Conservation (phyloP, 2,329 filamentous ascomycete species). For the Ceratocystiopsis minuta region DNA sequence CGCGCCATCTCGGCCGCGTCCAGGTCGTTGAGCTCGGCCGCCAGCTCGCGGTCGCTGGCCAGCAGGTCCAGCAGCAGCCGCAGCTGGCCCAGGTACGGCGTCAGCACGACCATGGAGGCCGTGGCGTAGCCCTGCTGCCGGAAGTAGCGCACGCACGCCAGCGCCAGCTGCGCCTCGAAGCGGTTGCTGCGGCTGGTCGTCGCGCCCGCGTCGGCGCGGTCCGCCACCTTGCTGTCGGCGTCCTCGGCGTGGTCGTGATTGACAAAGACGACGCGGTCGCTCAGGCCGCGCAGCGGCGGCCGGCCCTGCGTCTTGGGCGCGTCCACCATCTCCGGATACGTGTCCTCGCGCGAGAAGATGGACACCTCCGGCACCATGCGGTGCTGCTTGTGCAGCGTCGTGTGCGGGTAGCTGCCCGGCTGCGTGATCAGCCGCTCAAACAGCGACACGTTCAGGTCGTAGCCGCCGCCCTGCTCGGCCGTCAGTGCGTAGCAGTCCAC, state of each 20-base stretch:
- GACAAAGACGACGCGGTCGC: conserved; percentile 39
- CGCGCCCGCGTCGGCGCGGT: too few species aligned
- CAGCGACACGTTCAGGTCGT: conserved; percentile 35
- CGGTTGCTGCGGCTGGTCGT: conserved; percentile 23
- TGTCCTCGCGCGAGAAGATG: conserved; percentile 32
- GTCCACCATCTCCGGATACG: conserved; percentile 41
- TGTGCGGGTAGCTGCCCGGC: too few species aligned
- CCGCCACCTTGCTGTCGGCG: too few species aligned
- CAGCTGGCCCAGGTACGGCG: conserved; percentile 43
- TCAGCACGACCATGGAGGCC: conserved; percentile 52
- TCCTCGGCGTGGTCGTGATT: conserved; percentile 35
- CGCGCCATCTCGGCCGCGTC: conserved; percentile 15
- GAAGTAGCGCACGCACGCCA: conserved; percentile 45
- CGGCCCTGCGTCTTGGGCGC: conserved; percentile 18
- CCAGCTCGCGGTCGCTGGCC: conserved; percentile 38
- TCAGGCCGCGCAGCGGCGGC: conserved; percentile 35
- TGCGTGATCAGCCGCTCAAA: conserved; percentile 32
- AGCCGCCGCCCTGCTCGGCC: conserved; percentile 28
- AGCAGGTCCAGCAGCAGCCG: conserved; percentile 26
- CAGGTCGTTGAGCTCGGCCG: too few species aligned
- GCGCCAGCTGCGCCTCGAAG: conserved; percentile 46
- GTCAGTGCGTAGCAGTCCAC: conserved; percentile 37
- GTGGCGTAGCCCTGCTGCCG: conserved; percentile 45
- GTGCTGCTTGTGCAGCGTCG: conserved; percentile 26
- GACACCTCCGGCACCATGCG: conserved; percentile 50